phyloP scores from a whole-genome alignment of 306 rosid genomes.

The Rosa lucieae region DNA sequence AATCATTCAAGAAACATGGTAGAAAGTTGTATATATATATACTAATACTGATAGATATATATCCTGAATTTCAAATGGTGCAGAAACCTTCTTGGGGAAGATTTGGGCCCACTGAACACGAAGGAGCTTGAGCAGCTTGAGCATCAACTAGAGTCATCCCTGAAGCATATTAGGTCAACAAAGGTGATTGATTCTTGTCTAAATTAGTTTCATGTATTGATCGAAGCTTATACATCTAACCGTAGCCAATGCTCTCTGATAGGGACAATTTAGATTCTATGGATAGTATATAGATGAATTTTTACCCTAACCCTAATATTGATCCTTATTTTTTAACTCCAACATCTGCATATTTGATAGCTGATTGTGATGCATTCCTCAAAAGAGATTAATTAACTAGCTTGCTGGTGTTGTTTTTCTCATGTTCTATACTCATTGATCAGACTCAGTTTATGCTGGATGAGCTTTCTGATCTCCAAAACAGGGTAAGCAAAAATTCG shows the following conservation, averaged over 20 bases:
- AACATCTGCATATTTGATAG: not conserved
- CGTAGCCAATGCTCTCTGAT: not conserved
- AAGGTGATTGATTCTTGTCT: slow-evolving; percentile 42
- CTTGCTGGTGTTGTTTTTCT: not conserved
- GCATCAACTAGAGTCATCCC: slow-evolving; percentile 67
- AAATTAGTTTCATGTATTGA: not conserved
- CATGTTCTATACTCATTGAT: not conserved
- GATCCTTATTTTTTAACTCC: not conserved
- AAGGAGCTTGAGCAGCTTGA: slow-evolving; percentile 72
- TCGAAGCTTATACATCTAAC: not conserved
- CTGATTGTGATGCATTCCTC: not conserved
- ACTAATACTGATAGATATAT: not conserved
- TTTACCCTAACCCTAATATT: not conserved
- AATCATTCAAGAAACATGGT: not conserved
- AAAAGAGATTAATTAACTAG: not conserved
- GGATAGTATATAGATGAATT: not conserved
- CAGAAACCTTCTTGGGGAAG: slow-evolving; percentile 89
- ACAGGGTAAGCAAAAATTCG: slow-evolving; percentile 38
- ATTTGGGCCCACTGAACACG: slow-evolving; percentile 59
- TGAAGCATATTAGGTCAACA: slow-evolving; percentile 69
- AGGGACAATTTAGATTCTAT: not conserved
- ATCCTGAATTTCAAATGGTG: not conserved
- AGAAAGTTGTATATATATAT: not conserved
- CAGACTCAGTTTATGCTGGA: slow-evolving; percentile 77
- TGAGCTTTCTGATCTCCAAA: slow-evolving; percentile 79